A percentile compares a stretch with the other conserved stretches of the same genome.
These are phyloP conservation scores for Diaporthe batatas DNA, from an alignment of 2,329 filamentous ascomycete genomes.

Conservation along the genomic window DNA sequence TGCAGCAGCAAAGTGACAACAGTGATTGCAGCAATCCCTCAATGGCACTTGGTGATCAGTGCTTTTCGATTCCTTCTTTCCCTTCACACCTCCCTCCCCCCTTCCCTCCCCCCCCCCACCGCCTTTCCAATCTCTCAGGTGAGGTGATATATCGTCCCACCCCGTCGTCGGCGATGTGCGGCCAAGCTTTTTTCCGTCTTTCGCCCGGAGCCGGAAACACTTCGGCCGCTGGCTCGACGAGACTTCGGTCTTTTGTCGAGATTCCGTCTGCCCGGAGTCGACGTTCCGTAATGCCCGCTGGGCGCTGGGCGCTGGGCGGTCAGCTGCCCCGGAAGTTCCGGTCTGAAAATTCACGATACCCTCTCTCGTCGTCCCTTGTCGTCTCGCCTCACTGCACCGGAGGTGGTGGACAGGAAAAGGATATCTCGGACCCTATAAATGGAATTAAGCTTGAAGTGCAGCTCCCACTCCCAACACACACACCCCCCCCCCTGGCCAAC, in stretches of 20 bases:
- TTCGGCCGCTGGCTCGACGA: slow-evolving; percentile 22
- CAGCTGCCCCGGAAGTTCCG: slow-evolving; percentile 19
- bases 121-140: slow-evolving; percentile 1
- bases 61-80: slow-evolving; percentile 1
- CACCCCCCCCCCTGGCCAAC: too few species aligned
- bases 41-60: neutral
- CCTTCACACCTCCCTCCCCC: neutral
- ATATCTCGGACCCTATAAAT: slow-evolving; percentile 20
- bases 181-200: neutral
- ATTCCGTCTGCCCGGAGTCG: neutral
- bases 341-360: neutral
- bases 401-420: neutral
- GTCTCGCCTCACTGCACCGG: neutral
- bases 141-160: slow-evolving; percentile 22
- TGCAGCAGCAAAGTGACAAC: neutral
- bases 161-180: slow-evolving; percentile 18
- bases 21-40: neutral
- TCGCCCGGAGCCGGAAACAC: slow-evolving; percentile 21
- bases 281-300: neutral
- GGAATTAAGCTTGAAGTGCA: slow-evolving; percentile 9
- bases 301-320: too few species aligned
- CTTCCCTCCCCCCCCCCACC: neutral
- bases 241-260: slow-evolving; percentile 12
- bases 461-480: neutral
- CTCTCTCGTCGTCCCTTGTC: neutral